Conservation (phyloP, 31 red algal genomes). For the Porphyra umbilicalis region DNA sequence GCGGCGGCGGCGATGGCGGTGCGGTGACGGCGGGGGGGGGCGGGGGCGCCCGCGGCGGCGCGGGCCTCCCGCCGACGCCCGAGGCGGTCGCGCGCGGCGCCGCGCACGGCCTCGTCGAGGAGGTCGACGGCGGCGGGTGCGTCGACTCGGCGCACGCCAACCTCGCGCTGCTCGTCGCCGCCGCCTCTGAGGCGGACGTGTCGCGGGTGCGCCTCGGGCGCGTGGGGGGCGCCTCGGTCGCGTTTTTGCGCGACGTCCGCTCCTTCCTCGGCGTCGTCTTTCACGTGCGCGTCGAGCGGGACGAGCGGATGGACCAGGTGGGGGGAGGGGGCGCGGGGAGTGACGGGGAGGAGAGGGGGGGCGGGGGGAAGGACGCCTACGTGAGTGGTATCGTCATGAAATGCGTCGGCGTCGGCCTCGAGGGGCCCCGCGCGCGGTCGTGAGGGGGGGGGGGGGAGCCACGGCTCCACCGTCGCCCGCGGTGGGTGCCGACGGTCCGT, state of each 20-base stretch:
- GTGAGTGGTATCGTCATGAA: conserved; percentile 41
- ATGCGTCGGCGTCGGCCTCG: conserved; percentile 70
- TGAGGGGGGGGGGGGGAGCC: background rate
- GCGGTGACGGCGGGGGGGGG: conserved; percentile 30
- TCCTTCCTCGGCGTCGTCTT: conserved; percentile 84
- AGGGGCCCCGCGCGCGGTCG: background rate
- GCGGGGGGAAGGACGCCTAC: too few relatives aligned
- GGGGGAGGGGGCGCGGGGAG: background rate
- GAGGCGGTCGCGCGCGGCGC: conserved; percentile 38
- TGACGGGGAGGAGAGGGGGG: too few relatives aligned
- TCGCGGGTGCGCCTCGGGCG: conserved; percentile 52
- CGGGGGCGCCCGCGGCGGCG: background rate
- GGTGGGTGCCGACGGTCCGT: too few relatives aligned
- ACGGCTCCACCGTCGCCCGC: too few relatives aligned
- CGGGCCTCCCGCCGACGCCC: conserved; percentile 6
- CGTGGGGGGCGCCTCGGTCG: conserved; percentile 39
- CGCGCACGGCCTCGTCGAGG: conserved; percentile 58
- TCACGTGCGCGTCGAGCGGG: conserved; percentile 24
- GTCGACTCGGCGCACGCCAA: conserved; percentile 53
- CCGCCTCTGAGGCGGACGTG: conserved; percentile 68
- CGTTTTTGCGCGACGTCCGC: conserved; percentile 66
- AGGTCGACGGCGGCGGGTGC: conserved; percentile 65
- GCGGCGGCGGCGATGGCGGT: conserved; percentile 27
- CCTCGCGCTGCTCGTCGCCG: conserved; percentile 53
- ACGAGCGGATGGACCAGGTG: background rate